Percentiles rank a stretch among this genome's conserved stretches.
These are phyloP conservation scores for Botrytis pseudocinerea DNA, from an alignment of 2,329 filamentous ascomycete species.

Conservation along the genomic window DNA sequence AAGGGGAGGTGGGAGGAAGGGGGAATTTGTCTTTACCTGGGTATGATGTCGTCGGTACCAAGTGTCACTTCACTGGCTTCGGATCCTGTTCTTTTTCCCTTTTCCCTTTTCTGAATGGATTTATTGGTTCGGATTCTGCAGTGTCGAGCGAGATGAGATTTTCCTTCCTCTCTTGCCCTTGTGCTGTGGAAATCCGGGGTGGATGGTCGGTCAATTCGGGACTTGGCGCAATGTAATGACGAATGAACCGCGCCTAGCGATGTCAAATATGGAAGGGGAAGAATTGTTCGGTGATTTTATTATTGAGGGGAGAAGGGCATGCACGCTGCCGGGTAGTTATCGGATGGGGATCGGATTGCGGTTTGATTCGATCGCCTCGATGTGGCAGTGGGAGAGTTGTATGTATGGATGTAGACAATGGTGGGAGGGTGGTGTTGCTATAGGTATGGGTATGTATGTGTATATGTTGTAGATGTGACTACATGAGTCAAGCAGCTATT, in stretches of 20 bases:
- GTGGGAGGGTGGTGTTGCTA: not conserved
- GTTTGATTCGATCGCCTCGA: not conserved
- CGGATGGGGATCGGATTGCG: not conserved
- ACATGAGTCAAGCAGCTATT: not conserved
- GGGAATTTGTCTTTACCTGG: not conserved
- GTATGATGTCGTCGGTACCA: not conserved
- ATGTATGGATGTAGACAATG: not conserved
- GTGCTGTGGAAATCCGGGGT: slow-evolving; percentile 9
- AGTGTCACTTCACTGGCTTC: not conserved
- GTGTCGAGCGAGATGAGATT: not conserved
- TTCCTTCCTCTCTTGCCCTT: slow-evolving; percentile 1
- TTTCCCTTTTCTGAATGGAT: not conserved
- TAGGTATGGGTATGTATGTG: not conserved
- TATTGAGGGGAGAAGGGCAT: not conserved
- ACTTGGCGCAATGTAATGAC: slow-evolving; percentile 10
- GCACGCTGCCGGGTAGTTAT: not conserved
- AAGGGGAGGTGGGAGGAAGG: too few species aligned
- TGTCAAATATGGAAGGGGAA: not conserved
- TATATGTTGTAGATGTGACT: not conserved
- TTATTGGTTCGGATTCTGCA: not conserved
- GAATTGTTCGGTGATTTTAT: not conserved
- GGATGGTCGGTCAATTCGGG: slow-evolving; percentile 6
- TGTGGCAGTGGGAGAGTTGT: too few species aligned
- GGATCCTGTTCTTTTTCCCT: not conserved
- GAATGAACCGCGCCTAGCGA: slow-evolving; percentile 12